phyloP scores from a whole-genome alignment of 805 yeast species.

The Zygotorulaspora danielsina region DNA sequence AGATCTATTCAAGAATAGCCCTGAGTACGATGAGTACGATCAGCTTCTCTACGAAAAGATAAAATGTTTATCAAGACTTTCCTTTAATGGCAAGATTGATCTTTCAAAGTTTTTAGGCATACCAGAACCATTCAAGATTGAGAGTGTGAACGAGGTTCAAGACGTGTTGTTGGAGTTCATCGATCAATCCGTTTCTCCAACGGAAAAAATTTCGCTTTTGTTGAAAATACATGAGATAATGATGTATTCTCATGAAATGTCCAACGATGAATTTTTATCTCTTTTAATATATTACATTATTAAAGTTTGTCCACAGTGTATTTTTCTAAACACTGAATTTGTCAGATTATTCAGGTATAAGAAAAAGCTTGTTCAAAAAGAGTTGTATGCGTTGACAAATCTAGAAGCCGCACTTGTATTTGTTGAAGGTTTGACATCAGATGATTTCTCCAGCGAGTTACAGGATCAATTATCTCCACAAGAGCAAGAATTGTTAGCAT shows the following conservation, averaged over 20 bases:
- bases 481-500: slow-evolving; percentile 18
- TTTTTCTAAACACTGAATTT: slow-evolving; percentile 30
- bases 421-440: slow-evolving; percentile 28
- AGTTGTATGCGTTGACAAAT: slow-evolving; percentile 33
- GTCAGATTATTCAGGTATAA: slow-evolving; percentile 33
- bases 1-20: slow-evolving; percentile 32
- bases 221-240: slow-evolving; percentile 29
- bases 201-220: slow-evolving; percentile 28
- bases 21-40: slow-evolving; percentile 32
- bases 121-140: slow-evolving; percentile 13
- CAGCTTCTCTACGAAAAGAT: slow-evolving; percentile 25
- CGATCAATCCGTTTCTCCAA: slow-evolving; percentile 28
- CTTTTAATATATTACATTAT: slow-evolving; percentile 30
- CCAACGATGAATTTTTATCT: slow-evolving; percentile 34
- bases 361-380: slow-evolving; percentile 33
- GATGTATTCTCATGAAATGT: slow-evolving; percentile 25
- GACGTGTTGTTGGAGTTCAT: slow-evolving; percentile 19
- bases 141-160: slow-evolving; percentile 16
- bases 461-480: slow-evolving; percentile 16
- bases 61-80: slow-evolving; percentile 18
- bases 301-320: slow-evolving; percentile 21
- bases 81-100: slow-evolving; percentile 22
- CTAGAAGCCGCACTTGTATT: slow-evolving; percentile 35
- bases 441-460: slow-evolving; percentile 24
- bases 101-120: slow-evolving; percentile 27